Evolutionary conservation across 2,329 filamentous ascomycete genomes (phyloP), one percentile per base, ranked within the genome.

Genomic region (Monosporascus sp.): DNA sequence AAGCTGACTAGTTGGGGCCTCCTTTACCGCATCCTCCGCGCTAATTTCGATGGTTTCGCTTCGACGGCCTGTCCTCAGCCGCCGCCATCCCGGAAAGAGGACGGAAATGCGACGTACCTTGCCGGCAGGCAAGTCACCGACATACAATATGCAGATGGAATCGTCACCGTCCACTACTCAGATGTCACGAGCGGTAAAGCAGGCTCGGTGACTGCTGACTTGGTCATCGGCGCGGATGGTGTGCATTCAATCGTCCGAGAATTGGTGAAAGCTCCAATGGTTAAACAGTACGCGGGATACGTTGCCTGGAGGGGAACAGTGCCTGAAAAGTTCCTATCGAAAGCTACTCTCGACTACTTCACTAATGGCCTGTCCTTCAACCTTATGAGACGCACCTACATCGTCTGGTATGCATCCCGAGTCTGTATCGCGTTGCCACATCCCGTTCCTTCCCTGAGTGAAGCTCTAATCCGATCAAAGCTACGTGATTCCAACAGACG

Each of bases 401-500:
- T 65, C 24, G 51, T 67, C n/a, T 53, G 53, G 59, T 65, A 41
- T 46, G 37, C 25, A 41, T 41, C 38, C 11, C n/a, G n/a, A 41
- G 6, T 41, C n/a, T n/a, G n/a, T n/a, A n/a, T n/a, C n/a, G n/a
- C n/a, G n/a, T 41, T 41, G 6, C 17, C 17, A 14, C 17, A 41
- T 41, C 17, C n/a, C 38, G 9, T 14, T n/a, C 11, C 38, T 17
- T 8, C 11, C 18, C 35, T 44, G 14, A 8, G 45, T 15, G n/a
- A 44, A 20, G 9, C 6, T 44, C 22, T 15, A 22, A n/a, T n/a
- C n/a, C n/a, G n/a, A n/a, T n/a, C 39, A 41, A 41, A 64, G 61
- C 20, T 77, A 77, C 56, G 60, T 72, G 5, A 75, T 79, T n/a
- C 75, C 75, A 1, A 71, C 72, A 1, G 63, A 69, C 11, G 61